Base-by-base conservation (phyloP, 495 filamentous ascomycete species). In the Aspergillus wentii region DNA sequence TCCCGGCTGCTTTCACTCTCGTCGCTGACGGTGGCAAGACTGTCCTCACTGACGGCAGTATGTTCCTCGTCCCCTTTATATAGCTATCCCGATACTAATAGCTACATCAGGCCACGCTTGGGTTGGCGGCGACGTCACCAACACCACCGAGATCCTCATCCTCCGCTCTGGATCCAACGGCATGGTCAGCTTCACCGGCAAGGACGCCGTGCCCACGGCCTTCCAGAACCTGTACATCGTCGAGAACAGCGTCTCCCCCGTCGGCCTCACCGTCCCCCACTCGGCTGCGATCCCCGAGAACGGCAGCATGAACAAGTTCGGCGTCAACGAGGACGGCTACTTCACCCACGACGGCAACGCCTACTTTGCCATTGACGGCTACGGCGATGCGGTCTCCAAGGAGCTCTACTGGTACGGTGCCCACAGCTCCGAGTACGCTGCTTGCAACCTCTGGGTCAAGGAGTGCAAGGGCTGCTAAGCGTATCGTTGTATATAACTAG, bases 141-240 rank as follows among this genome's bases (percentile, higher is more conserved):
- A n/a, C 11, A n/a, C 26, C 26, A 9, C 11, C 26, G 26, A 29
- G 26, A 29, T 29, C 26, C 26, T 29, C 10, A n/a, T 29, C 26
- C 26, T 52, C 33, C 28, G 37, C 35, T 33, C 38, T 15, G 35
- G 44, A 43, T 9, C 30, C 13, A 51, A 40, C 35, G 49, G 44
- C 32, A 29, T 30, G 13, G 43, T 56, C 34, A 48, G 46, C 26
- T 61, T 52, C 52, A 57, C 51, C 34, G 49, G 48, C 21, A 35
- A 57, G 30, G 19, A 38, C 40, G 31, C 30, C 9, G 41, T 42
- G 25, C 60, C 55, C 4, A 59, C 51, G 11, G 55, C 43, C 42
- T 61, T 42, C 40, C 57, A 61, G 45, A 59, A 32, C 55, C 46
- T 64, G 1, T 64, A 54, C 40, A 39, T 59, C 21, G 28, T 64